Base-by-base conservation (phyloP, 495 filamentous ascomycete species). In the Sordaria brevicollis region DNA sequence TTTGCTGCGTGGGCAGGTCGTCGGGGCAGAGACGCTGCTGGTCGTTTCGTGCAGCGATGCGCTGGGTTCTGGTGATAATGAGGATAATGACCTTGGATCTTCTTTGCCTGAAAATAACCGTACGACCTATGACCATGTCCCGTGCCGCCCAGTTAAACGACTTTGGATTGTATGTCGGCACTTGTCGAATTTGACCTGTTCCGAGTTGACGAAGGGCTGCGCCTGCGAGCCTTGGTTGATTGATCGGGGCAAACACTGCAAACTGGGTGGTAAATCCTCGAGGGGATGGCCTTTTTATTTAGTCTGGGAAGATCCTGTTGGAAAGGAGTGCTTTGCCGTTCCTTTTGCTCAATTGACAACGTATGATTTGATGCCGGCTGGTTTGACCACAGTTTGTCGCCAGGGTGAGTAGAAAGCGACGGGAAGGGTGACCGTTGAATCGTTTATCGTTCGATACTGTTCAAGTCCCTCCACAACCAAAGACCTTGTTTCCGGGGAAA, bases 131-230 rank as follows among this genome's bases (percentile, higher is more conserved):
- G 39, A 71, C 57, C 62, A 37, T 43, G 65, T 62, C 57, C 49
- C 29, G 62, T 71, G 70, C 38, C 70, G 69, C 38, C 21, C 29
- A 57, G 69, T 5, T 33, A 41, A 57, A 68, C 25, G 37, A 65
- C n/a, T 69, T 19, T 33, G 67, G 38, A 66, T 39, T 66, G 19
- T 72, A 17, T 54, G 57, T 69, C 67, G 70, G 57, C 43, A 69
- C 34, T 65, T 66, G 66, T 39, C 57, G 5, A 54, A 29, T 62
- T 62, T 62, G 11, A 15, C 5, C 49, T 62, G 49, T 62, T 31
- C n/a, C n/a, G n/a, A 29, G 25, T 62, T 62, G 49, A 31, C 31
- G 25, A 57, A 29, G 49, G 49, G 49, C 49, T 57, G 25, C 49
- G 49, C 49, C 49, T 25, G 49, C 49, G 49, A 57, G 49, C 49